Evolutionary conservation across 2,329 filamentous ascomycete species (phyloP).

Genomic region (Dactylellina parvicollis): DNA sequence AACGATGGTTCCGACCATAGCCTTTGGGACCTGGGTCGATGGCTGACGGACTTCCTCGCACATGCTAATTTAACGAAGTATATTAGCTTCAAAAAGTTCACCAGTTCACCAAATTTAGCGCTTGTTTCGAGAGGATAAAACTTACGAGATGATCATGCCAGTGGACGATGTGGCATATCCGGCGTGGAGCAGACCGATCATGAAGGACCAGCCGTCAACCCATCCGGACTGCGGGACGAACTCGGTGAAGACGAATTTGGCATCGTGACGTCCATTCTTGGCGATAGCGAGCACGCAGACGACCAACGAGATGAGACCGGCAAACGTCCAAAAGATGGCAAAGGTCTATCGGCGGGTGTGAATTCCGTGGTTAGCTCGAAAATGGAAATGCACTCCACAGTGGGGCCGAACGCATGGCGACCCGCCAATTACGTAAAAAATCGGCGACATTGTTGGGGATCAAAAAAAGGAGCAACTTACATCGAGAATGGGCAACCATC

Average conservation of each 20-base stretch:
- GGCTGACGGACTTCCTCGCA: conserved; percentile 76
- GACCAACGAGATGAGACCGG: conserved; percentile 73
- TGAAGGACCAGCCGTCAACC: conserved; percentile 77
- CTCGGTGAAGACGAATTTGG: conserved; percentile 72
- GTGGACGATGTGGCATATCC: conserved; percentile 79
- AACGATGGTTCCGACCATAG: conserved; percentile 74
- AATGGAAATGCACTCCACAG: conserved; percentile 30
- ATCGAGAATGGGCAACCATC: conserved; percentile 70
- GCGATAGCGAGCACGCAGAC: conserved; percentile 73
- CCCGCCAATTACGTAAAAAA: conserved; percentile 49
- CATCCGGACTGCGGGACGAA: conserved; percentile 77
- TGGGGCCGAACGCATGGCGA: conserved; percentile 17
- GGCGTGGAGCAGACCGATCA: conserved; percentile 76
- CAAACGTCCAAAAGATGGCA: conserved; percentile 79
- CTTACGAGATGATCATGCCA: conserved; percentile 81
- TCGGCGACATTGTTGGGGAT: conserved; percentile 55
- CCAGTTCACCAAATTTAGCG: conserved; percentile 17
- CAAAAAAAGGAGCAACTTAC: conserved; percentile 64
- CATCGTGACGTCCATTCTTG: conserved; percentile 73
- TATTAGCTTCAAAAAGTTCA: conserved; percentile 1
- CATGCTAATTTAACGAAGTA: conserved; percentile 66
- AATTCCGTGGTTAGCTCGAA: conserved; percentile 29
- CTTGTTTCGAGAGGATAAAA: conserved; percentile 53
- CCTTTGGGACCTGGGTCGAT: conserved; percentile 75
- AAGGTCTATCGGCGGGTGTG: conserved; percentile 67